Conservation (phyloP, 106 monocot species). For the Ottelia alismoides region DNA sequence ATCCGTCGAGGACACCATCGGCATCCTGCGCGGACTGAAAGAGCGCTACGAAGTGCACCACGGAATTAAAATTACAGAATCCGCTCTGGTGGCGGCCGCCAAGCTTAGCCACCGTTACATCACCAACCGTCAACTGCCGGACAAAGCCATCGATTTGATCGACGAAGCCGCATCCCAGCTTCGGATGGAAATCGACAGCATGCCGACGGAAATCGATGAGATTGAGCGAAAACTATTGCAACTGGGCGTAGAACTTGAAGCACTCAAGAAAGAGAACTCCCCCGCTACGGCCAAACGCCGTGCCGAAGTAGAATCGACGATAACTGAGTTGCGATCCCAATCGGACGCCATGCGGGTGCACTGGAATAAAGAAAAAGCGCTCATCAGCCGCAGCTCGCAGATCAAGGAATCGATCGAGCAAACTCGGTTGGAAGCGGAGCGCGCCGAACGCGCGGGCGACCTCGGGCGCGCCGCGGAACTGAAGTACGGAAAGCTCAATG, state of each 20-base stretch:
- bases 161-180: slow-evolving; percentile 88
- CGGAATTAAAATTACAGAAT: slow-evolving; percentile 86
- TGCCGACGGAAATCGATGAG: slow-evolving; percentile 92
- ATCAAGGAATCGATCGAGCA: slow-evolving; percentile 91
- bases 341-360: slow-evolving; percentile 48
- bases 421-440: slow-evolving; percentile 92
- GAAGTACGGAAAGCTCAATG: slow-evolving; percentile 74
- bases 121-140: slow-evolving; percentile 70
- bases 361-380: slow-evolving; percentile 76
- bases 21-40: slow-evolving; percentile 71
- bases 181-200: slow-evolving; percentile 90
- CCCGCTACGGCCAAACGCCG: slow-evolving; percentile 76
- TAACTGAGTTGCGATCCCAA: slow-evolving; percentile 46
- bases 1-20: slow-evolving; percentile 77
- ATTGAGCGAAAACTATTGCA: slow-evolving; percentile 77
- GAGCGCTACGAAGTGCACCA: slow-evolving; percentile 88
- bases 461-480: slow-evolving; percentile 85
- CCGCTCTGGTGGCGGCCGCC: slow-evolving; percentile 69
- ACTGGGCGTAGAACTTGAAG: slow-evolving; percentile 92
- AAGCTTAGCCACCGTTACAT: slow-evolving; percentile 71
- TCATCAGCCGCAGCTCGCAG: slow-evolving; percentile 68
- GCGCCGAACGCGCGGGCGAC: slow-evolving; percentile 83
- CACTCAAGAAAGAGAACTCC: slow-evolving; percentile 78
- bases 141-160: slow-evolving; percentile 94
- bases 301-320: slow-evolving; percentile 64